A percentile compares a stretch with the other conserved stretches of the same genome.
Conservation (phyloP, 768 basidiomycete species). For the Pleurotus pulmonarius region DNA sequence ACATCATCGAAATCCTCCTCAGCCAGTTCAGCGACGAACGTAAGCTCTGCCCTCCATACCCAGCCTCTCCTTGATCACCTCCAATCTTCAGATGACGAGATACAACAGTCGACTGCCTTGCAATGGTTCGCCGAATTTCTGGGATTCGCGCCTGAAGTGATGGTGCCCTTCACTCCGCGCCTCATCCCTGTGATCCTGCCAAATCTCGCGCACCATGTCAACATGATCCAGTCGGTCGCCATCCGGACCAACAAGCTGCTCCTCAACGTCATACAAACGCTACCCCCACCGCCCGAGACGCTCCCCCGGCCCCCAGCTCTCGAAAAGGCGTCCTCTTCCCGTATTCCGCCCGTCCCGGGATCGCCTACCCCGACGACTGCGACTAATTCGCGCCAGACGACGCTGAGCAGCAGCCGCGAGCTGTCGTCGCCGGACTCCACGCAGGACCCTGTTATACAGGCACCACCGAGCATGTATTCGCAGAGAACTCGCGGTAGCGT, state of each 20-base stretch:
- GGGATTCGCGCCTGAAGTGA: conserved; percentile 82
- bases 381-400: conserved; percentile 47
- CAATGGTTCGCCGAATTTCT: conserved; percentile 92
- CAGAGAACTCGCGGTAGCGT: conserved; percentile 18
- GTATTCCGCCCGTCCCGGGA: conserved; percentile 26
- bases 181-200: conserved; percentile 91
- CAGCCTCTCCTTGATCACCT: neutral
- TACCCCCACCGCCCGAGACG: conserved; percentile 59
- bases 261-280: conserved; percentile 77
- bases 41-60: conserved; percentile 32
- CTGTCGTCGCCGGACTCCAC: conserved; percentile 42
- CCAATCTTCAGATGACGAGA: conserved; percentile 71
- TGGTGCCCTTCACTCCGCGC: conserved; percentile 91
- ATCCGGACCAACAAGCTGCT: conserved; percentile 83
- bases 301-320: conserved; percentile 18
- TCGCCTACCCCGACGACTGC: conserved; percentile 57
- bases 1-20: conserved; percentile 91
- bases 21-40: conserved; percentile 82
- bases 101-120: conserved; percentile 92
- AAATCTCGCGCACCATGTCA: conserved; percentile 88
- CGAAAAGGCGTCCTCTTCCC: conserved; percentile 30
- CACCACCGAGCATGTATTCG: conserved; percentile 16
- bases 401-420: conserved; percentile 30
- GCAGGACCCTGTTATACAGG: conserved; percentile 18
- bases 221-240: conserved; percentile 86